Evolutionary conservation across 228 moss, liverwort and hornwort genomes (phyloP).

Genomic region (Sphagnum magellanicum): DNA sequence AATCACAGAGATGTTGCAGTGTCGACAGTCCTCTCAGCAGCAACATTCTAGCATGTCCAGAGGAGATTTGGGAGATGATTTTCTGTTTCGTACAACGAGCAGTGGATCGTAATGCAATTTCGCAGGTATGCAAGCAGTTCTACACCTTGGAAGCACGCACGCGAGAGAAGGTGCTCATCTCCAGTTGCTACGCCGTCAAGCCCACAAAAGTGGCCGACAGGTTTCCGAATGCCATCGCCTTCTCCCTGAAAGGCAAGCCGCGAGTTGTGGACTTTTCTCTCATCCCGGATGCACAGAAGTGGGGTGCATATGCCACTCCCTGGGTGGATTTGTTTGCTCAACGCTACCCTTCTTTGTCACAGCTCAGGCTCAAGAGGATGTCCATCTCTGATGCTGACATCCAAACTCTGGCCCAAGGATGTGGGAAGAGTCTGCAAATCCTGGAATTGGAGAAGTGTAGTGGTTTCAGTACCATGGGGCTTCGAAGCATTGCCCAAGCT

Average conservation of each 20-base stretch:
- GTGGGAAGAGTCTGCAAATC: conserved; percentile 23
- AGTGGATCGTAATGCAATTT: conserved; percentile 38
- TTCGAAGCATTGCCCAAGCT: conserved; percentile 22
- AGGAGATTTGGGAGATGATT: conserved; percentile 39
- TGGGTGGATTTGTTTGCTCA: conserved; percentile 34
- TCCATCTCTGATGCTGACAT: conserved; percentile 31
- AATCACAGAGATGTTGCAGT: too few relatives aligned
- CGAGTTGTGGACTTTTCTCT: conserved; percentile 50
- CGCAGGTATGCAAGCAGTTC: conserved; percentile 33
- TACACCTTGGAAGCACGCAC: conserved; percentile 26
- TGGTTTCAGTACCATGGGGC: conserved; percentile 35
- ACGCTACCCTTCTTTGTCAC: conserved; percentile 23
- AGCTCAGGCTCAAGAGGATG: conserved; percentile 56
- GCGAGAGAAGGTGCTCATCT: conserved; percentile 28
- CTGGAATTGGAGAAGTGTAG: conserved; percentile 53
- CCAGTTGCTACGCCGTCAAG: conserved; percentile 49
- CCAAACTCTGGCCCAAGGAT: conserved; percentile 19
- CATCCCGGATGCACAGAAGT: conserved; percentile 32
- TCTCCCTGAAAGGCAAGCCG: conserved; percentile 55
- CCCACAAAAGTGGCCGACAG: conserved; percentile 25
- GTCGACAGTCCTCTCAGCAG: background rate
- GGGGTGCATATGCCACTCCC: conserved; percentile 54
- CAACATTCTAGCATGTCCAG: conserved; percentile 30
- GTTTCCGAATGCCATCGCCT: conserved; percentile 39
- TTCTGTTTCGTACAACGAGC: conserved; percentile 13